phyloP scores from a whole-genome alignment of 1,284 basidiomycete species.

The Inonotus hispidus region DNA sequence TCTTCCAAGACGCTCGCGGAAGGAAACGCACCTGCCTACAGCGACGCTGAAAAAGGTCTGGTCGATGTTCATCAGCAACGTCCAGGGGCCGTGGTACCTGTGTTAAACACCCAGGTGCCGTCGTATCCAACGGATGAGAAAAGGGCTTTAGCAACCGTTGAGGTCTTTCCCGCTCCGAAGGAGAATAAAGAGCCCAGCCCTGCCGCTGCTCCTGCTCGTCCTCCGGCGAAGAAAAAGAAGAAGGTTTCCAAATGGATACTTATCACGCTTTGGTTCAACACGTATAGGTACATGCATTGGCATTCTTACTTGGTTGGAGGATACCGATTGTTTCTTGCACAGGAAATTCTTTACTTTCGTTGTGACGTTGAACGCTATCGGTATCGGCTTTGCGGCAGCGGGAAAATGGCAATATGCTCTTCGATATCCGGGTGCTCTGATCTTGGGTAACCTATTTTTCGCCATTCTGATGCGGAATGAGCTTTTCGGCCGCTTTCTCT shows the following conservation, averaged over 20 bases:
- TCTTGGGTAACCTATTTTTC: slow-evolving; percentile 47
- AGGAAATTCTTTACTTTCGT: slow-evolving; percentile 64
- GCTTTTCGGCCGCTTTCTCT: slow-evolving; percentile 49
- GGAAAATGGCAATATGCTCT: slow-evolving; percentile 60
- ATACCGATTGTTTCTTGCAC: slow-evolving; percentile 1
- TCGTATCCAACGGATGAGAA: slow-evolving; percentile 18
- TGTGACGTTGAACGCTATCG: slow-evolving; percentile 54
- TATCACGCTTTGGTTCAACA: slow-evolving; percentile 65
- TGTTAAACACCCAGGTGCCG: slow-evolving; percentile 12
- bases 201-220: slow-evolving; percentile 24
- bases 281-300: slow-evolving; percentile 43
- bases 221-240: slow-evolving; percentile 31
- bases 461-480: slow-evolving; percentile 54
- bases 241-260: slow-evolving; percentile 52
- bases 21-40: slow-evolving; percentile 20
- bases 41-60: slow-evolving; percentile 56
- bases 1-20: slow-evolving; percentile 6
- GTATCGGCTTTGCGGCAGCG: slow-evolving; percentile 53
- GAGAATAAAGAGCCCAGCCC: slow-evolving; percentile 11
- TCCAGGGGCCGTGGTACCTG: slow-evolving; percentile 12
- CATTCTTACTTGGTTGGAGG: background rate
- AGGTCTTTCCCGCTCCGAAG: slow-evolving; percentile 14
- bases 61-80: slow-evolving; percentile 22
- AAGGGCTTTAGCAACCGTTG: slow-evolving; percentile 6
- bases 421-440: slow-evolving; percentile 55